Conservation (phyloP, 2,329 filamentous ascomycete genomes). For the Ustilaginoidea virens region DNA sequence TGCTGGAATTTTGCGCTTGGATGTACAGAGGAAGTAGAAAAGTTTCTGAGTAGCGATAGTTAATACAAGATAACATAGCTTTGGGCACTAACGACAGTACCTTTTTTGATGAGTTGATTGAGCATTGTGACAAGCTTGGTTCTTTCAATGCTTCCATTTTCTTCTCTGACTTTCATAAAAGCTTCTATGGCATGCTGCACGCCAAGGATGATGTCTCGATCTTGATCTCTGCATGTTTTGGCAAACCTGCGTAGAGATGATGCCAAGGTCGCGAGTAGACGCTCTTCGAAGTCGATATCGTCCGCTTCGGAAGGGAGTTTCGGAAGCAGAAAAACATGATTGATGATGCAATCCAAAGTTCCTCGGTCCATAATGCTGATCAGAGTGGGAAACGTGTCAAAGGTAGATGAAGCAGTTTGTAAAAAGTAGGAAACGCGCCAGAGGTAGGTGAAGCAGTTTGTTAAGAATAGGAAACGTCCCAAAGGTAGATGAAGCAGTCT, state of each 20-base stretch:
- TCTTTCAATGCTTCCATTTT: too few relatives aligned
- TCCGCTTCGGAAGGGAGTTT: conserved; percentile 1
- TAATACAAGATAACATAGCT: too few relatives aligned
- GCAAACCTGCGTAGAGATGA: background rate
- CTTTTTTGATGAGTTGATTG: background rate
- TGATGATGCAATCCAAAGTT: conserved; percentile 1
- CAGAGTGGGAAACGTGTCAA: too few relatives aligned
- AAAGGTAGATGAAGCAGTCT: too few relatives aligned
- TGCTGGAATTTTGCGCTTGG: conserved; percentile 1
- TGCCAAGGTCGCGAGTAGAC: background rate
- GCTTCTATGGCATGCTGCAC: too few relatives aligned
- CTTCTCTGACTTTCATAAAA: too few relatives aligned
- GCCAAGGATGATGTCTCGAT: background rate
- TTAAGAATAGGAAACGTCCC: too few relatives aligned
- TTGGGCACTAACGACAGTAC: too few relatives aligned
- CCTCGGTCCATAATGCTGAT: background rate
- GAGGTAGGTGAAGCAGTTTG: too few relatives aligned
- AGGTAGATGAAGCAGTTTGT: too few relatives aligned
- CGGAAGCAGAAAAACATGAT: conserved; percentile 4
- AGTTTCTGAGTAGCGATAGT: background rate
- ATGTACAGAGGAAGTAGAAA: background rate
- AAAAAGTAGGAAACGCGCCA: too few relatives aligned
- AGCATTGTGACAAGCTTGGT: too few relatives aligned
- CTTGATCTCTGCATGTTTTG: background rate
- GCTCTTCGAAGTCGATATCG: background rate